Evolutionary conservation across 352 stramenopile species (phyloP), one percentile per base, ranked within the genome.

Genomic region (Globisporangium emineosum): DNA sequence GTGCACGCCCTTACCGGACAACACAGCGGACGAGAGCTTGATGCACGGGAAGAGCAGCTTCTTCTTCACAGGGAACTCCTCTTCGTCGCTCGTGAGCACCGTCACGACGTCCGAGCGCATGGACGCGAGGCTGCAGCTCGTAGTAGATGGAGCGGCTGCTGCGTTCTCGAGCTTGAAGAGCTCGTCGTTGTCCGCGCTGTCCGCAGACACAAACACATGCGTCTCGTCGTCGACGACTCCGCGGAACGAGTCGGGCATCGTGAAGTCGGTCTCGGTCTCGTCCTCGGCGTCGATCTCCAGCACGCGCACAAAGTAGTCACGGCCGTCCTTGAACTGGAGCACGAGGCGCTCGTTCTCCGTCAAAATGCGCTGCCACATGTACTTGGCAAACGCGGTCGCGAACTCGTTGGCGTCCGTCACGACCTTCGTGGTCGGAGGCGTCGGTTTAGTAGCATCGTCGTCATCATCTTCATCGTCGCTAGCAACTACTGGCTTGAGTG

Each of bases 31-130:
- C 54, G 88, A 94, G 9, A 97, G 78, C 50, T 86, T 88, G 63
- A 97, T 94, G 57, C 90, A 97, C 58, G 88, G 88, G 62, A 91
- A 94, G 7, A 97, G 71, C 10, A 97, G 72, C 62, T 70, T 93
- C 68, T 94, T 93, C 72, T 93, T 91, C 50, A 97, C 88, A 0
- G 88, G 88, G 57, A 97, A 97, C 68, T 90, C 83, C 56, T 97
- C 90, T 23, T 92, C 87, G 57, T 97, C 90, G 54, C 71, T 93
- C 10, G 85, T 95, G 2, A 81, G 32, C 25, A 96, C 87, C 3
- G 83, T 78, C 15, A 97, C 88, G 32, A 96, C 76, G 42, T 93
- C 81, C 17, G 72, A 77, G n/a, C 83, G 77, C 62, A 85, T 68
- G 0, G 80, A 73, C 19, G 70, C 49, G 7, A 86, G 68, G 42